These are phyloP conservation scores for Blechomonas ayalai DNA, from an alignment of 208 protist species.

Conservation along the genomic window DNA sequence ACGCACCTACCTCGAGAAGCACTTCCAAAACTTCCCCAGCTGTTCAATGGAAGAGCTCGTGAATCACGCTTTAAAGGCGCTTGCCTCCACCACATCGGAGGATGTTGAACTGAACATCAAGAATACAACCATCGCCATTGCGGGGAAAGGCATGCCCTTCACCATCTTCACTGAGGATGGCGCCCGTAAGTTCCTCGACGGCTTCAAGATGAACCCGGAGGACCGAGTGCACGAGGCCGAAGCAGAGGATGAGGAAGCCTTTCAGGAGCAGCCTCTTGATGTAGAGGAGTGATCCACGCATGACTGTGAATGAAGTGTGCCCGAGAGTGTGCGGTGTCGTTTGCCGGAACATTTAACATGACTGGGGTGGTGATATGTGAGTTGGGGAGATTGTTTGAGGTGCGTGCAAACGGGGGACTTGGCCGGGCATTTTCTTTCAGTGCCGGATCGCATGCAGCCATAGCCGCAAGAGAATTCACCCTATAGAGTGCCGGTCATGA, in stretches of 20 bases:
- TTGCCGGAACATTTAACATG: too few relatives aligned
- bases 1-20: conserved; percentile 98
- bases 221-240: conserved; percentile 44
- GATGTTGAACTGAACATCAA: conserved; percentile 87
- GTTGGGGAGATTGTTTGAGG: too few relatives aligned
- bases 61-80: conserved; percentile 88
- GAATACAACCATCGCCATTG: conserved; percentile 90
- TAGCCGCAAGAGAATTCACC: too few relatives aligned
- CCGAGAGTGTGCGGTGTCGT: too few relatives aligned
- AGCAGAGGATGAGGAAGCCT: conserved; percentile 51
- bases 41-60: conserved; percentile 89
- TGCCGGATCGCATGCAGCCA: too few relatives aligned
- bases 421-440: too few relatives aligned
- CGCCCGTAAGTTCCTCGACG: conserved; percentile 76
- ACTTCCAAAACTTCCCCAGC: conserved; percentile 91
- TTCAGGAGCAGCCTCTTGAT: conserved; percentile 67
- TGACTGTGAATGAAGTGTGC: too few relatives aligned
- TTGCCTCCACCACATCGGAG: conserved; percentile 89
- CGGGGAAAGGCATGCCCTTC: conserved; percentile 86
- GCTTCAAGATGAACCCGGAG: conserved; percentile 70
- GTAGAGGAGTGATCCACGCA: conserved; percentile 72
- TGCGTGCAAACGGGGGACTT: too few relatives aligned
- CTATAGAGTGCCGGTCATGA: too few relatives aligned
- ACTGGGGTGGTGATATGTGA: too few relatives aligned
- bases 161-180: conserved; percentile 80